These are phyloP conservation scores for Neophaeococcomyces mojaviensis DNA, from an alignment of 2,329 filamentous ascomycete species.

Conservation along the genomic window DNA sequence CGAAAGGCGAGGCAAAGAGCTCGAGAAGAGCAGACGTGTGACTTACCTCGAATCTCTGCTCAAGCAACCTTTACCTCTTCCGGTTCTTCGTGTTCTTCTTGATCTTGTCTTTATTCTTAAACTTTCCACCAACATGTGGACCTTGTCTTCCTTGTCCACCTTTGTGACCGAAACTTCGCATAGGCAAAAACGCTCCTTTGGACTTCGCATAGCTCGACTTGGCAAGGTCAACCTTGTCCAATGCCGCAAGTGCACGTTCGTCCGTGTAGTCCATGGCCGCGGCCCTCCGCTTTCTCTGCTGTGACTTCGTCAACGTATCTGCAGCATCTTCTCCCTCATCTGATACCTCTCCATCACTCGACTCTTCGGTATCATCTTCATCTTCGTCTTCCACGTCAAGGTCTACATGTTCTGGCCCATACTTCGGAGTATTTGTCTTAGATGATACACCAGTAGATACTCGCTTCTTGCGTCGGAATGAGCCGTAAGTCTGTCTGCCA, in stretches of 20 bases:
- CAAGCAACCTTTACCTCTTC: neutral
- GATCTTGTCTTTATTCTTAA: constrained; percentile 1
- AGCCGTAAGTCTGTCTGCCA: constrained; percentile 21
- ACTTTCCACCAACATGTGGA: neutral
- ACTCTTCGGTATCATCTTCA: neutral
- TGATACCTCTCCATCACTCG: neutral
- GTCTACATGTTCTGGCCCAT: neutral
- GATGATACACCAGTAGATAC: neutral
- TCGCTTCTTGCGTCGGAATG: constrained; percentile 13
- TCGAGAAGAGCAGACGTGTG: neutral
- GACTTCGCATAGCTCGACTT: constrained; percentile 7
- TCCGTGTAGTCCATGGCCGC: constrained; percentile 1
- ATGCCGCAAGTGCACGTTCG: constrained; percentile 4
- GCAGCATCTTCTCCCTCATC: constrained; percentile 1
- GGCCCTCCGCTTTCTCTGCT: neutral
- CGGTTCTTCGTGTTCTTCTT: neutral
- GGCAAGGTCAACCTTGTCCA: constrained; percentile 4
- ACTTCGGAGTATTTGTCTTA: neutral
- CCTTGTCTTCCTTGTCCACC: neutral
- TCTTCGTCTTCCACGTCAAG: neutral
- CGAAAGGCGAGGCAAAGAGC: too few species aligned
- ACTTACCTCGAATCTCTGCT: neutral
- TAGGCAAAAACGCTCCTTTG: neutral
- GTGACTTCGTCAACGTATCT: neutral
- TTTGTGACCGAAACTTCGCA: neutral